Conservation (phyloP, 2,329 filamentous ascomycete genomes). For the Rutstroemia sp. region DNA sequence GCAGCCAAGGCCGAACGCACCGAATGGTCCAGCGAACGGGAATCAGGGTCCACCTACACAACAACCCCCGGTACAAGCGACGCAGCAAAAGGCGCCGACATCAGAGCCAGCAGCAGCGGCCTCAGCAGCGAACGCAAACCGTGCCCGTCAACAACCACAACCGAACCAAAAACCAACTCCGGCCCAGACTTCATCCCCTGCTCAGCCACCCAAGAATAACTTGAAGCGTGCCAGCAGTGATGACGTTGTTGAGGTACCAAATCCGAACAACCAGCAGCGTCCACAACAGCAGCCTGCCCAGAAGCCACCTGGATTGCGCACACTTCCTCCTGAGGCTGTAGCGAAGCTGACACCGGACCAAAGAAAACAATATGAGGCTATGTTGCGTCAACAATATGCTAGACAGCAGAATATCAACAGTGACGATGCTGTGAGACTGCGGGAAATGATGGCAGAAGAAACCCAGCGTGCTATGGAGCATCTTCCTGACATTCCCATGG, state of each 20-base stretch:
- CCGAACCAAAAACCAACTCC: conserved; percentile 14
- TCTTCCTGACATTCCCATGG: conserved; percentile 26
- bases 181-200: conserved; percentile 26
- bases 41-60: neutral
- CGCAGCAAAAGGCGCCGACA: conserved; percentile 13
- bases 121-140: conserved; percentile 9
- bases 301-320: conserved; percentile 30
- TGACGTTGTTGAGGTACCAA: conserved; percentile 37
- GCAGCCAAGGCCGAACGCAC: conserved; percentile 7
- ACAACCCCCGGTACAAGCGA: conserved; percentile 9
- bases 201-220: conserved; percentile 30
- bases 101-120: neutral
- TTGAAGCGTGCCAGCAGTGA: conserved; percentile 37
- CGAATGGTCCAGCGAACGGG: conserved; percentile 1
- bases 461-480: conserved; percentile 6
- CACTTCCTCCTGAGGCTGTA: conserved; percentile 23
- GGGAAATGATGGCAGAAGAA: conserved; percentile 18
- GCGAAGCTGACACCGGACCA: conserved; percentile 24
- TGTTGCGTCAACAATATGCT: conserved; percentile 4
- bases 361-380: conserved; percentile 25
- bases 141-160: conserved; percentile 12
- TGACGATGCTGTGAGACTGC: conserved; percentile 13
- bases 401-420: neutral
- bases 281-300: conserved; percentile 13
- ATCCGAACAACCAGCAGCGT: conserved; percentile 28